These are phyloP conservation scores for Mollisiaceae sp. DNA, from an alignment of 2,329 filamentous ascomycete species.

Conservation along the genomic window DNA sequence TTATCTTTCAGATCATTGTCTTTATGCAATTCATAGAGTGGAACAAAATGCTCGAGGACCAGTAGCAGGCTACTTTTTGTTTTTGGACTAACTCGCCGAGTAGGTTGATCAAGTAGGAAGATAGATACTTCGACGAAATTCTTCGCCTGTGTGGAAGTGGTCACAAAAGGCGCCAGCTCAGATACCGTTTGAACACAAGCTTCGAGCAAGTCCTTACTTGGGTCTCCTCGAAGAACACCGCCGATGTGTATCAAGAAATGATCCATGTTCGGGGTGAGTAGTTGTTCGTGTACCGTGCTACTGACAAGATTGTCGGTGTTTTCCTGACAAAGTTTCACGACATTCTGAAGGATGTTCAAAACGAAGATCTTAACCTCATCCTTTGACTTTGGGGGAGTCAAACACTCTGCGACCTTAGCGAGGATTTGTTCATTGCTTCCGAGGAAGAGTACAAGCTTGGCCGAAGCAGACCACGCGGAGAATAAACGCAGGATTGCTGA, in stretches of 20 bases:
- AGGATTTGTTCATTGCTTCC: conserved; percentile 64
- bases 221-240: conserved; percentile 63
- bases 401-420: conserved; percentile 71
- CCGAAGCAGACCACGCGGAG: conserved; percentile 76
- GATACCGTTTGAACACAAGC: conserved; percentile 80
- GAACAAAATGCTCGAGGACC: conserved; percentile 81
- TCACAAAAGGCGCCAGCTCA: conserved; percentile 73
- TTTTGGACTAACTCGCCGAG: conserved; percentile 78
- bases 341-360: conserved; percentile 73
- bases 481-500: conserved; percentile 84
- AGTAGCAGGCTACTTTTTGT: conserved; percentile 82
- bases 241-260: conserved; percentile 71
- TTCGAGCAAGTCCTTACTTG: conserved; percentile 77
- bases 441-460: conserved; percentile 72
- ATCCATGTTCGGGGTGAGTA: conserved; percentile 62
- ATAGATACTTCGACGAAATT: conserved; percentile 80
- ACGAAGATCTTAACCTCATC: conserved; percentile 86
- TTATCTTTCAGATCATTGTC: conserved; percentile 63
- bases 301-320: conserved; percentile 53
- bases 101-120: conserved; percentile 84
- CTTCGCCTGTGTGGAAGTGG: conserved; percentile 70
- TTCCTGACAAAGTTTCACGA: conserved; percentile 65
- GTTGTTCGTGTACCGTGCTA: conserved; percentile 50
- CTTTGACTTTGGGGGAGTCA: conserved; percentile 76
- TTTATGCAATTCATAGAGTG: conserved; percentile 62